Evolutionary conservation across 495 filamentous ascomycete genomes (phyloP), one percentile per base, ranked within the genome.

Genomic region (Hypoxylon fragiforme): DNA sequence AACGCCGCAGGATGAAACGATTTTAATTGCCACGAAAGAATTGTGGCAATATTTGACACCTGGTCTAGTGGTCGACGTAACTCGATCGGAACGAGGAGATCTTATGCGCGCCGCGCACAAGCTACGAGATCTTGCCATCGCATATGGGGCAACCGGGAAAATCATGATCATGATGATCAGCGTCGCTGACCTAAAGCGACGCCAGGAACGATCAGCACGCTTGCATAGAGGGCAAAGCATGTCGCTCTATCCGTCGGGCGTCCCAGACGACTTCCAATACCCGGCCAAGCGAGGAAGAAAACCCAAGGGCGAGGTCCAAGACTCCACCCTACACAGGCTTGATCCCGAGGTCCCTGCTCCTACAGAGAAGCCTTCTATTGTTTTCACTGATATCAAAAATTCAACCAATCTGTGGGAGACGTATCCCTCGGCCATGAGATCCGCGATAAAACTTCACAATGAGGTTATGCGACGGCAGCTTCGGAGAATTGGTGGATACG

Each of bases 371-470:
- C 79, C 97, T 54, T 87, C 89, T 32, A 90, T 99, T 62, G 90
- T 96, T 35, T 99, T 99, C 69, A 99, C 94, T 0, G 94, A 99
- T 76, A 99, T 99, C 80, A 99, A 99, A 71, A 95, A 91, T 70
- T 97, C 92, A 1, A 99, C 94, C 1, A 80, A 89, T 30, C 75
- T 99, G n/a, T 99, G 94, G 94, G 94, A 99, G 69, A 90, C 85
- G 7, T 94, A 90, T 65, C 91, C 92, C 2, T 85, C 87, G 36
- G 90, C 95, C 6, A 99, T 99, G 94, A 81, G 90, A 47, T 89
- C 91, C 7, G 90, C 91, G 40, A 97, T 97, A 67, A 92, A 90
- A 68, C 85, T 94, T 44, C 94, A 99, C 73, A 97, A 99, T 64
- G 89, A 92, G 58, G 82, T 96, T 13, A 91, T 99, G 81, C 88